phyloP scores from a whole-genome alignment of 805 yeast species.

The Ogataea methanolica region DNA sequence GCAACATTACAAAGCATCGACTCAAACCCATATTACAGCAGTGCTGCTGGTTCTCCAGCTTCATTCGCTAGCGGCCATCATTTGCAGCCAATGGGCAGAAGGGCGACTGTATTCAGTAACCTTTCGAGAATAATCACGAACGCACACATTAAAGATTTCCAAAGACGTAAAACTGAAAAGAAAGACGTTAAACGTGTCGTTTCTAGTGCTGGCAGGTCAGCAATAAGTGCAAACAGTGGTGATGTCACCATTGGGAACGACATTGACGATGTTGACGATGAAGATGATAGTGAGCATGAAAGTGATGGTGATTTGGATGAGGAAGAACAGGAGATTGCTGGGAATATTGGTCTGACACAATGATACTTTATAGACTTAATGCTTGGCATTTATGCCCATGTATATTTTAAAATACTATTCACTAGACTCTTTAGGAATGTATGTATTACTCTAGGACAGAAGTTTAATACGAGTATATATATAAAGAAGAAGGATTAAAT shows the following conservation, averaged over 20 bases:
- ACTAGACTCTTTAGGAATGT: no score
- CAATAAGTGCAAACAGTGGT: constrained; percentile 12
- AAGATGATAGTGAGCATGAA: constrained; percentile 24
- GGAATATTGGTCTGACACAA: neutral
- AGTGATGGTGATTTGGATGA: constrained; percentile 20
- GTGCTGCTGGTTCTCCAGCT: no score
- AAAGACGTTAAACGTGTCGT: constrained; percentile 28
- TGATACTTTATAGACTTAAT: neutral
- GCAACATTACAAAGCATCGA: no score
- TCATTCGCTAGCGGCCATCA: neutral
- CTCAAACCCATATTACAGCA: no score
- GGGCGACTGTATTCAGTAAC: constrained; percentile 32
- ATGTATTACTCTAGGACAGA: no score
- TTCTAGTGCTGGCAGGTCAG: neutral
- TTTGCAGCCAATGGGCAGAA: neutral
- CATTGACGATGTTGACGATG: constrained; percentile 25
- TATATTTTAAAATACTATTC: no score
- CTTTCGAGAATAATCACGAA: constrained; percentile 55
- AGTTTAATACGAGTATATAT: no score
- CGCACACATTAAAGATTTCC: constrained; percentile 86
- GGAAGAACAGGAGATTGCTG: neutral
- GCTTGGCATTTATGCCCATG: no score
- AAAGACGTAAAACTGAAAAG: constrained; percentile 45
- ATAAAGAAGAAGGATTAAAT: no score
- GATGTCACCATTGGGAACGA: constrained; percentile 17